Percentiles rank a stretch among this genome's conserved stretches.
Evolutionary conservation across 164 flowering plant species (phyloP).

Genomic region (Umbilicus rupestris): DNA sequence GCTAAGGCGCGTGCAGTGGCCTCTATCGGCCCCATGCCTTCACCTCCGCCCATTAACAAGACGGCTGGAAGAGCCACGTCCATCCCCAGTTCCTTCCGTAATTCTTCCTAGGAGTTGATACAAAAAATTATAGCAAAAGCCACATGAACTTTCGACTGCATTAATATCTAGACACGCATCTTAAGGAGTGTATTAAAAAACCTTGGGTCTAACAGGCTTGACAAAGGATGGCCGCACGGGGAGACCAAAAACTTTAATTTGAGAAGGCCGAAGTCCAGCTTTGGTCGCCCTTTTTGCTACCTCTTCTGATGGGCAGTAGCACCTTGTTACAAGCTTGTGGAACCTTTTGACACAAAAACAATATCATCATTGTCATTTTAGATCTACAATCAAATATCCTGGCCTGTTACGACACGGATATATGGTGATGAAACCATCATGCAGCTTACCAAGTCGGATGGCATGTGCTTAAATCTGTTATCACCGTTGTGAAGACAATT

Average conservation of each 20-base stretch:
- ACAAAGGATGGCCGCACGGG: conserved; percentile 96
- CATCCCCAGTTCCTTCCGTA: conserved; percentile 82
- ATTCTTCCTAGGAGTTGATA: conserved; percentile 33
- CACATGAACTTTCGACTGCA: background rate
- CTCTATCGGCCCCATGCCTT: conserved; percentile 99
- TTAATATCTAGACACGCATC: no score
- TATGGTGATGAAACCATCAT: background rate
- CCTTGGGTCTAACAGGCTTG: conserved; percentile 88
- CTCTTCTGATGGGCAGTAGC: conserved; percentile 88
- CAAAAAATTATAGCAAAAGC: background rate
- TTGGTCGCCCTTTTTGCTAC: conserved; percentile 78
- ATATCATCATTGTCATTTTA: background rate
- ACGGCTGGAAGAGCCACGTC: conserved; percentile 91
- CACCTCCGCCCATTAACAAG: conserved; percentile 97
- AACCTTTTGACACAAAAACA: conserved; percentile 46
- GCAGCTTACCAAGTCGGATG: conserved; percentile 85
- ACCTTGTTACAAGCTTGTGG: conserved; percentile 96
- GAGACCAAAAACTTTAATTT: conserved; percentile 89
- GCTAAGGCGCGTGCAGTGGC: conserved; percentile 90
- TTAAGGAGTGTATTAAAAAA: conserved; percentile 12
- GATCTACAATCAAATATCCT: background rate
- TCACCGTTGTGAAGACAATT: conserved; percentile 92
- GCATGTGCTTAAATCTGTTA: conserved; percentile 94
- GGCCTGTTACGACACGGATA: background rate
- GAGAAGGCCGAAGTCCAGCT: conserved; percentile 83